A percentile compares a stretch with the other conserved stretches of the same genome.
Evolutionary conservation across 2,329 filamentous ascomycete genomes (phyloP).

Genomic region (Grosmannia serpens): DNA sequence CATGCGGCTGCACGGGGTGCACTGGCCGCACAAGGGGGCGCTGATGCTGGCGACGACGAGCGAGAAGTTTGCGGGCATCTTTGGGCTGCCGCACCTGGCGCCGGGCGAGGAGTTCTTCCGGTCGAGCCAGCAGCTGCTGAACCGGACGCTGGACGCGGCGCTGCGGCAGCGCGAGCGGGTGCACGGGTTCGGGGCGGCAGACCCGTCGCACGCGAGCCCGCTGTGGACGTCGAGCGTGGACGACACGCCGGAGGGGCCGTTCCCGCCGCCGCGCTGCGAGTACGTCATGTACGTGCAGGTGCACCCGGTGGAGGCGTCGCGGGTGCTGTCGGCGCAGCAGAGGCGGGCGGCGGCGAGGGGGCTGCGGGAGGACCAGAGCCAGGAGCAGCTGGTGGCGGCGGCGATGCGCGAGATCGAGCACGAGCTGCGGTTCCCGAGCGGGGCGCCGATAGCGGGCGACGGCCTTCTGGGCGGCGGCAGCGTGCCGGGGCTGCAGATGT

Average conservation of each 20-base stretch:
- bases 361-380: neutral
- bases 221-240: conserved; percentile 64
- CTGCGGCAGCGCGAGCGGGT: conserved; percentile 53
- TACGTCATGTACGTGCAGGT: conserved; percentile 79
- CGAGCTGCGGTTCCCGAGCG: conserved; percentile 50
- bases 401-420: conserved; percentile 38
- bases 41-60: conserved; percentile 81
- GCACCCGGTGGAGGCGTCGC: conserved; percentile 37
- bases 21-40: conserved; percentile 71
- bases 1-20: conserved; percentile 69
- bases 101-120: conserved; percentile 45
- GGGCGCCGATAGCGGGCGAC: conserved; percentile 38
- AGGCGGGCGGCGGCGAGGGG: neutral
- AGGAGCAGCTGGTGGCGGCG: conserved; percentile 14
- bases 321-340: conserved; percentile 14
- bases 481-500: conserved; percentile 49
- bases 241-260: conserved; percentile 44
- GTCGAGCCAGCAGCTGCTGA: conserved; percentile 53
- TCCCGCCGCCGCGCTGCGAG: conserved; percentile 69
- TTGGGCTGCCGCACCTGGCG: conserved; percentile 74
- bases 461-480: conserved; percentile 1
- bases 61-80: conserved; percentile 88
- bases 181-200: conserved; percentile 43
- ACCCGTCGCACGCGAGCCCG: conserved; percentile 43
- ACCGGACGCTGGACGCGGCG: conserved; percentile 56